phyloP scores from a whole-genome alignment of 1,284 basidiomycete genomes.

The Schizophyllum amplum region DNA sequence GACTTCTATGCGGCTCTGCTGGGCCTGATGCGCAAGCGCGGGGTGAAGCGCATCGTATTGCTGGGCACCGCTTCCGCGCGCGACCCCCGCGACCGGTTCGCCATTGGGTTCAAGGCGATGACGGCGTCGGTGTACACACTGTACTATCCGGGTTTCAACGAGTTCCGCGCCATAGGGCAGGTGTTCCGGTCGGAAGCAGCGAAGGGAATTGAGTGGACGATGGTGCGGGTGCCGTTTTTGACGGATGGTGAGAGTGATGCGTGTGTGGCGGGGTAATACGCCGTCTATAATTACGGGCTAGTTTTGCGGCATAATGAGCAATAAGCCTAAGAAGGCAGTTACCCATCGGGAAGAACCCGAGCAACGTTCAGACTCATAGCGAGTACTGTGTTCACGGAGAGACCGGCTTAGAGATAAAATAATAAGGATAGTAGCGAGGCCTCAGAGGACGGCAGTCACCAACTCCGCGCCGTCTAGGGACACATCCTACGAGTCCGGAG shows the following conservation, averaged over 20 bases:
- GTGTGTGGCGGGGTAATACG: too few species aligned
- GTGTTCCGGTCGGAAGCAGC: constrained; percentile 38
- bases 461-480: too few species aligned
- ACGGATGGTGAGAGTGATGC: constrained; percentile 24
- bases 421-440: too few species aligned
- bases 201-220: constrained; percentile 46
- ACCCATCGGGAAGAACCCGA: too few species aligned
- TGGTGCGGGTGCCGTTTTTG: constrained; percentile 54
- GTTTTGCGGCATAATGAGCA: too few species aligned
- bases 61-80: constrained; percentile 58
- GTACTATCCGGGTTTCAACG: constrained; percentile 31
- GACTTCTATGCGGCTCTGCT: constrained; percentile 48
- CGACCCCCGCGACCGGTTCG: constrained; percentile 50
- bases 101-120: constrained; percentile 35
- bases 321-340: too few species aligned
- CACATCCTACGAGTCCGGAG: too few species aligned
- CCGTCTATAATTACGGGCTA: too few species aligned
- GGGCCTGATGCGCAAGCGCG: constrained; percentile 40
- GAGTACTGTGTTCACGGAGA: too few species aligned
- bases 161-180: constrained; percentile 44
- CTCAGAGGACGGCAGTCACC: too few species aligned
- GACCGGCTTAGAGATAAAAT: too few species aligned
- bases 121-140: constrained; percentile 22
- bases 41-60: constrained; percentile 49
- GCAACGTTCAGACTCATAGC: too few species aligned